These are phyloP conservation scores for Naganishia sp. DNA, from an alignment of 1,284 basidiomycete genomes.

Conservation along the genomic window DNA sequence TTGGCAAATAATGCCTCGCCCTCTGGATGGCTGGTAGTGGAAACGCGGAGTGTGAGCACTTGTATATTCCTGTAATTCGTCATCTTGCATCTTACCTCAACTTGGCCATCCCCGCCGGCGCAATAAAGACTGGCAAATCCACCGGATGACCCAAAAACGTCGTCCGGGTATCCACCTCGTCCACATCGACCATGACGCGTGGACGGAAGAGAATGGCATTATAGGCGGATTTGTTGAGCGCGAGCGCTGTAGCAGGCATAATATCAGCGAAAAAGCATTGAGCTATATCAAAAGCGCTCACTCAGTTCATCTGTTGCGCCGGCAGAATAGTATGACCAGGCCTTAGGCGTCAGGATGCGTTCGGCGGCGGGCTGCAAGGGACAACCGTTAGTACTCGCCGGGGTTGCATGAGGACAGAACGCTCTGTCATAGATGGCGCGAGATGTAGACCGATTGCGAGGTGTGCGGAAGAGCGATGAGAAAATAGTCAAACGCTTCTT, in stretches of 20 bases:
- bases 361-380: constrained; percentile 45
- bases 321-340: constrained; percentile 53
- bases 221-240: constrained; percentile 47
- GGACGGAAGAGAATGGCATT: constrained; percentile 53
- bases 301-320: constrained; percentile 53
- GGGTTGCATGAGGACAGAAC: neutral
- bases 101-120: constrained; percentile 53
- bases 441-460: too few species aligned
- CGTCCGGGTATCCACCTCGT: constrained; percentile 46
- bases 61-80: too few species aligned
- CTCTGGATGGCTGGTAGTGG: constrained; percentile 42
- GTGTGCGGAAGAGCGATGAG: too few species aligned
- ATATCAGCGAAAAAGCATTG: constrained; percentile 1
- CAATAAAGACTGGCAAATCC: constrained; percentile 51
- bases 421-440: too few species aligned
- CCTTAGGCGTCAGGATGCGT: constrained; percentile 46
- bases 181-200: constrained; percentile 49
- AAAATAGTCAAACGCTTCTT: too few species aligned
- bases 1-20: constrained; percentile 49
- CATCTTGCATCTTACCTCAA: constrained; percentile 33
- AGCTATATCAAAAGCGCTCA: constrained; percentile 35
- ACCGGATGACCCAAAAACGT: constrained; percentile 48
- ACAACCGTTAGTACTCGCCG: constrained; percentile 1
- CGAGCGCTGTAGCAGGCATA: constrained; percentile 40
- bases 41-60: neutral